phyloP scores from a whole-genome alignment of 768 basidiomycete species.

The Leccinum broughii region DNA sequence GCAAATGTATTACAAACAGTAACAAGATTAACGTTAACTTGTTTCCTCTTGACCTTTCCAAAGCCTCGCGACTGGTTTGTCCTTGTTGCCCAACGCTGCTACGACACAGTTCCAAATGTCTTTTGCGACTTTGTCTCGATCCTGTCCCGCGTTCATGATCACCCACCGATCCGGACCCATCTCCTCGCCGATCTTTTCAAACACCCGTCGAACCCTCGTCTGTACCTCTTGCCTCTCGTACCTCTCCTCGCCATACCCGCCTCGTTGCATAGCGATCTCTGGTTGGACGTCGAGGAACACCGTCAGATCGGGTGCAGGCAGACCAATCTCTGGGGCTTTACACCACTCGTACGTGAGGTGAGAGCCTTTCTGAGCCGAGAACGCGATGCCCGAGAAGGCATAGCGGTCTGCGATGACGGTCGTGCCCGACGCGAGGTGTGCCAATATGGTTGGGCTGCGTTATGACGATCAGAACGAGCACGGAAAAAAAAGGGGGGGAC shows the following conservation, averaged over 20 bases:
- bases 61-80: conserved; percentile 46
- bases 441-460: conserved; percentile 59
- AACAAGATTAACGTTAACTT: conserved; percentile 11
- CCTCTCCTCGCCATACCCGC: conserved; percentile 83
- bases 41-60: conserved; percentile 39
- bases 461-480: not conserved
- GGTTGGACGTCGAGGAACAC: conserved; percentile 85
- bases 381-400: conserved; percentile 95
- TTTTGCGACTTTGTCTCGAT: conserved; percentile 48
- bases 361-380: conserved; percentile 59
- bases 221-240: conserved; percentile 86
- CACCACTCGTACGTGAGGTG: conserved; percentile 73
- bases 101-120: conserved; percentile 57
- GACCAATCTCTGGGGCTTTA: conserved; percentile 76
- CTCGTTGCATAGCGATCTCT: conserved; percentile 62
- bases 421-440: conserved; percentile 59
- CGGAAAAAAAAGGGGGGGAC: not conserved
- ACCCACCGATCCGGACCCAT: conserved; percentile 51
- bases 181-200: conserved; percentile 57
- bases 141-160: conserved; percentile 56
- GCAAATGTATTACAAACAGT: conserved; percentile 27
- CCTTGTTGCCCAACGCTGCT: conserved; percentile 39
- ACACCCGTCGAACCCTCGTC: conserved; percentile 57
- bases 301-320: conserved; percentile 87
- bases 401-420: conserved; percentile 90